These are phyloP conservation scores for Candida pseudoglaebosa DNA, from an alignment of 805 yeast species.

Conservation along the genomic window DNA sequence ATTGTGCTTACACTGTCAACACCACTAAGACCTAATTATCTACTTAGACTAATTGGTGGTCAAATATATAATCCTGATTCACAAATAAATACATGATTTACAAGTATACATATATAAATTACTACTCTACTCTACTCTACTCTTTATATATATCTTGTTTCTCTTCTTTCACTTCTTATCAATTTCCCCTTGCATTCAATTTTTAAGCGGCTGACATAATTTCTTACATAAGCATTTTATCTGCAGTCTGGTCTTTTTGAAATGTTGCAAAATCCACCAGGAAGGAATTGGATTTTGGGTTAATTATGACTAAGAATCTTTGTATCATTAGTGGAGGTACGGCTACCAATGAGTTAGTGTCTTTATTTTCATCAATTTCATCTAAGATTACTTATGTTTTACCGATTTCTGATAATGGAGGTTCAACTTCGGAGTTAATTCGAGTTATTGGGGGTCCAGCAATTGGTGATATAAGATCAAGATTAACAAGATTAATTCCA, in stretches of 20 bases:
- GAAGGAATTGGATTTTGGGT: neutral
- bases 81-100: no score
- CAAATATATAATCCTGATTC: no score
- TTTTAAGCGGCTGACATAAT: no score
- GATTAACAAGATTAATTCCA: constrained; percentile 72
- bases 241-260: neutral
- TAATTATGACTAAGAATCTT: constrained; percentile 1
- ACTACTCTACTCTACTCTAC: no score
- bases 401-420: constrained; percentile 92
- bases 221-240: no score
- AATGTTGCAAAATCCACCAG: neutral
- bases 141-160: no score
- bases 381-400: constrained; percentile 58
- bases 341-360: constrained; percentile 77
- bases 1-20: no score
- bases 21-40: no score
- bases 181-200: no score
- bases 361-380: constrained; percentile 47
- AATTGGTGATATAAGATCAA: constrained; percentile 84
- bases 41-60: no score
- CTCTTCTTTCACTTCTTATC: no score
- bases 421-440: constrained; percentile 85
- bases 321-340: constrained; percentile 68
- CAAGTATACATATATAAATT: no score
- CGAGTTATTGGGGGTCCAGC: constrained; percentile 93